These are phyloP conservation scores for Russula virescens DNA, from an alignment of 768 basidiomycete species.

Conservation along the genomic window DNA sequence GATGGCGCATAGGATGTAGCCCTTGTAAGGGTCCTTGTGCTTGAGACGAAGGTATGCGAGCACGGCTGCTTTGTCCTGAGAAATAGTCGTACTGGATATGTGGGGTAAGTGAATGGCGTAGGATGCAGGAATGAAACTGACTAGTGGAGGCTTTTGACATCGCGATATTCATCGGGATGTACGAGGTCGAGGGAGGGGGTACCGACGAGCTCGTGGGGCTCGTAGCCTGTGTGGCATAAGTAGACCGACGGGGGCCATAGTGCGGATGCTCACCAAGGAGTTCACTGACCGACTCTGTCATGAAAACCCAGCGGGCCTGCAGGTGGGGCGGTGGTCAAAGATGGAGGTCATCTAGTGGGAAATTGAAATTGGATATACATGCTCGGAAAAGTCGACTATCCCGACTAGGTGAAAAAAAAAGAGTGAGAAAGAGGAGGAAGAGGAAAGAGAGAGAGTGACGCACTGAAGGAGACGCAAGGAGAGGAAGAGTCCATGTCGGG, in stretches of 20 bases:
- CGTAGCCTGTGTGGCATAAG: slow-evolving; percentile 48
- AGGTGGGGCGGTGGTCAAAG: background rate
- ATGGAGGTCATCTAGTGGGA: slow-evolving; percentile 17
- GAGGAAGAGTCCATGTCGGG: slow-evolving; percentile 23
- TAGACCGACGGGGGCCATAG: background rate
- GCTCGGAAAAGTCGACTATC: slow-evolving; percentile 74
- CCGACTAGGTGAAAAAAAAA: slow-evolving; percentile 44
- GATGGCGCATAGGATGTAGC: slow-evolving; percentile 68
- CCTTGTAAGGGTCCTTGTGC: slow-evolving; percentile 74
- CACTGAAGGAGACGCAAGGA: slow-evolving; percentile 74
- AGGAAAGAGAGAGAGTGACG: slow-evolving; percentile 29
- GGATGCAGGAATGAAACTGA: slow-evolving; percentile 30
- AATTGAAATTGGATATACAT: slow-evolving; percentile 39
- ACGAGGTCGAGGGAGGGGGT: slow-evolving; percentile 67
- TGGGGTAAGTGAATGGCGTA: background rate
- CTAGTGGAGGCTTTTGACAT: slow-evolving; percentile 68
- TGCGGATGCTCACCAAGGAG: slow-evolving; percentile 44
- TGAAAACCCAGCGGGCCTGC: slow-evolving; percentile 62
- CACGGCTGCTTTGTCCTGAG: slow-evolving; percentile 72
- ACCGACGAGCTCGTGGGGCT: slow-evolving; percentile 66
- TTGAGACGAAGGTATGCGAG: slow-evolving; percentile 72
- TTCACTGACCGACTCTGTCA: slow-evolving; percentile 60
- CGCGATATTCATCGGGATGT: slow-evolving; percentile 71
- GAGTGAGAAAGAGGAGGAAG: background rate
- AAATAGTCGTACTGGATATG: slow-evolving; percentile 57